Percentiles rank a stretch among this genome's conserved stretches.
Conservation (phyloP, 176 grass and related monocot species). For the Lolium multiflorum region DNA sequence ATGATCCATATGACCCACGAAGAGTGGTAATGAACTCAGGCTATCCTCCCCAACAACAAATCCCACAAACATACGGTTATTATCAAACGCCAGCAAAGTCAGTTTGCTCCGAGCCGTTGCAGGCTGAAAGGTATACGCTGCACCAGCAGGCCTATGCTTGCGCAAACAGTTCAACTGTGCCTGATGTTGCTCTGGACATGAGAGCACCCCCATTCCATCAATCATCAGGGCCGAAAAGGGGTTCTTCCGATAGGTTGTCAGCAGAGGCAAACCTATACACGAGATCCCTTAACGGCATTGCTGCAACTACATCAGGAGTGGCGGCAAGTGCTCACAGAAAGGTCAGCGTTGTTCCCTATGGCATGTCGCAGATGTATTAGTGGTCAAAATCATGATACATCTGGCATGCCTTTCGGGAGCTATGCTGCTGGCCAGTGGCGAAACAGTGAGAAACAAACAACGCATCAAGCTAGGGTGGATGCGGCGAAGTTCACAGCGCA, state of each 20-base stretch:
- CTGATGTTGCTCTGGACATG: constrained; percentile 90
- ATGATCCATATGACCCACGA: constrained; percentile 70
- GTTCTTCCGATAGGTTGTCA: constrained; percentile 53
- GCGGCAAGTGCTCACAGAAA: constrained; percentile 77
- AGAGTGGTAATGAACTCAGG: constrained; percentile 70
- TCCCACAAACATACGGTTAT: constrained; percentile 70
- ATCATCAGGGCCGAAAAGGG: constrained; percentile 49
- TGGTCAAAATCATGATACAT: constrained; percentile 19
- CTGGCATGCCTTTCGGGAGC: constrained; percentile 25
- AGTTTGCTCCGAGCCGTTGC: constrained; percentile 50
- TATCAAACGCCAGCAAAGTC: constrained; percentile 64
- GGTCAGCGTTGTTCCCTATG: constrained; percentile 65
- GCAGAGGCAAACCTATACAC: constrained; percentile 61
- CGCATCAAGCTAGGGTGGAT: constrained; percentile 19
- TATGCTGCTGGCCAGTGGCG: background rate
- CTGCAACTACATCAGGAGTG: constrained; percentile 66
- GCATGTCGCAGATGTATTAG: constrained; percentile 91
- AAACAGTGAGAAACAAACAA: background rate
- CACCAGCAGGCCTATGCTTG: constrained; percentile 61
- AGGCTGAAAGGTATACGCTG: constrained; percentile 62
- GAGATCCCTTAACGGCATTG: constrained; percentile 63
- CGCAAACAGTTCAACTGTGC: constrained; percentile 54
- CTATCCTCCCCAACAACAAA: constrained; percentile 67
- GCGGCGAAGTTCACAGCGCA: background rate
- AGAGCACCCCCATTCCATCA: constrained; percentile 86